Evolutionary conservation across 2,329 filamentous ascomycete genomes (phyloP), one percentile per base, ranked within the genome.

Genomic region (Chrysoporthe deuterocubensis): DNA sequence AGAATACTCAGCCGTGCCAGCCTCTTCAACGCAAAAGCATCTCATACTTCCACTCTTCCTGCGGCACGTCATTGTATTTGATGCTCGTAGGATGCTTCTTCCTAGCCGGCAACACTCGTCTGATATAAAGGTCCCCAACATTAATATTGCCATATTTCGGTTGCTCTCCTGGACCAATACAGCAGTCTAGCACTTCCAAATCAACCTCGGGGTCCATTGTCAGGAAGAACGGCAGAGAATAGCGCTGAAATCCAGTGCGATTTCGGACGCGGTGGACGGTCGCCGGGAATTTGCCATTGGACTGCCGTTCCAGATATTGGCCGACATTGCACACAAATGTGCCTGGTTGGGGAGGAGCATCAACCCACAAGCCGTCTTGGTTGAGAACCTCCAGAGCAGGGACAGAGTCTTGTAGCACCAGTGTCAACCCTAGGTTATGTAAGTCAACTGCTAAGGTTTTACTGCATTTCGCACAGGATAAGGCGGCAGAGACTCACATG

Each of bases 191-290:
- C 0, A 76, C 74, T 1, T 73, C 70, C 16, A 75, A 63, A 4
- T 74, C 71, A 6, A 70, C 72, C n/a, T 73, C 73, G 0, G 73
- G 72, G 9, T 73, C 73, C 50, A 71, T 71, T 9, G 72, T 73
- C 58, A 73, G 58, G 72, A 81, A 81, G 68, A 81, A 80, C 8
- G 79, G 80, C 67, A 80, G 71, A 43, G 78, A 80, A 67, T 80
- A 81, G 21, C 79, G 71, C 68, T 78, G 76, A 56, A 75, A 74
- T 0, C 79, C 78, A 0, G 76, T 77, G 50, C 73, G 74, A 67
- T 81, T 81, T 9, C 78, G 65, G 18, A 81, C 79, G 0, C 79
- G 70, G 67, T 81, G 79, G 9, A 81, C 79, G 7, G 79, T 81
- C 6, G 75, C 76, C 63, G 76, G 75, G 73, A 80, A 81, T 37